Conservation (phyloP, 2,329 filamentous ascomycete genomes). For the Colletotrichum somersetense region DNA sequence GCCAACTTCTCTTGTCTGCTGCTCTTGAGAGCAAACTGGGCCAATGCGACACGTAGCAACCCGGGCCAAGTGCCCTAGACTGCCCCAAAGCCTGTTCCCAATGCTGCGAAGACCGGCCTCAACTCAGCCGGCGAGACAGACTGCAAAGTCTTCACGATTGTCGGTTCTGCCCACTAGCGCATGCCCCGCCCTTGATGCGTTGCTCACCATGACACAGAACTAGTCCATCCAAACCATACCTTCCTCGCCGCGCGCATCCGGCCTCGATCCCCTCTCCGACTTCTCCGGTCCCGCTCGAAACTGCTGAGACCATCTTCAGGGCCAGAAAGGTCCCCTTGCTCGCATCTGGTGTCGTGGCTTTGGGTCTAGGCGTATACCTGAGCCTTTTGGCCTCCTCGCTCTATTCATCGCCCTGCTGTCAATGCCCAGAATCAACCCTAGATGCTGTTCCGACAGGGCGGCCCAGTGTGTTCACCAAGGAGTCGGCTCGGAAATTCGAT, state of each 20-base stretch:
- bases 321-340: slow-evolving; percentile 35
- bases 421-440: slow-evolving; percentile 44
- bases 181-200: neutral
- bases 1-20: neutral
- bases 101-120: slow-evolving; percentile 5
- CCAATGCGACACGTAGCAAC: slow-evolving; percentile 7
- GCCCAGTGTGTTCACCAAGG: slow-evolving; percentile 59
- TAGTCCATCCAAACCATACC: neutral
- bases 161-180: neutral
- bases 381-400: slow-evolving; percentile 36
- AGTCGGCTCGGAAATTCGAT: slow-evolving; percentile 69
- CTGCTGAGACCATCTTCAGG: slow-evolving; percentile 38
- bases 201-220: slow-evolving; percentile 1
- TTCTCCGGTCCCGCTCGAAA: slow-evolving; percentile 16
- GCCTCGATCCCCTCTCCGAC: neutral
- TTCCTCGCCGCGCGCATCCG: slow-evolving; percentile 4
- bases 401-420: slow-evolving; percentile 2
- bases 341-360: slow-evolving; percentile 35
- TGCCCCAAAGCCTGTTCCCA: neutral
- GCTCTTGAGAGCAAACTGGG: neutral
- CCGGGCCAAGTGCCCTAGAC: slow-evolving; percentile 5
- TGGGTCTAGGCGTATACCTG: slow-evolving; percentile 37
- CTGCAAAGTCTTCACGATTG: neutral
- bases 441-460: slow-evolving; percentile 61
- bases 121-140: neutral